Conservation (phyloP, 176 grass and related monocot genomes). For the Coix lacrymajobi region DNA sequence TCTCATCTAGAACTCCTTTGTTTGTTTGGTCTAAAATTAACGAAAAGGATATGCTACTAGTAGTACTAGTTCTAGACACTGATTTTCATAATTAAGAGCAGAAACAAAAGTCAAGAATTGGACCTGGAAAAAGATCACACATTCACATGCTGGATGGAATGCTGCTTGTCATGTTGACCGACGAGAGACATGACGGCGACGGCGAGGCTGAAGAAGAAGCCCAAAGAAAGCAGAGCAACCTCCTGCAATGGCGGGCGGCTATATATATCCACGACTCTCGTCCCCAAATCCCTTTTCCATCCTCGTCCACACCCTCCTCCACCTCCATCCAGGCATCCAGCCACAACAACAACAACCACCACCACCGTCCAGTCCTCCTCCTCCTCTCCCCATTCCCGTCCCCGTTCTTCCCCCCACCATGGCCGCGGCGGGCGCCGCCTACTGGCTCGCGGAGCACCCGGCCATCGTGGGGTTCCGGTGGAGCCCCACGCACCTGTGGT, state of each 20-base stretch:
- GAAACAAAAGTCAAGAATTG: too few relatives aligned
- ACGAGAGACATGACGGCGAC: neutral
- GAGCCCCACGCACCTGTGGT: conserved; percentile 56
- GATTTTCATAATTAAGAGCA: too few relatives aligned
- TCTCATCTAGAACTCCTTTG: neutral
- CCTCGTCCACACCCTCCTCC: neutral
- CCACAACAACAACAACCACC: neutral
- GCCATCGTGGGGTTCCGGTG: conserved; percentile 85
- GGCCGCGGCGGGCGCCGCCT: conserved; percentile 19
- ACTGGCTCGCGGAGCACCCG: conserved; percentile 92
- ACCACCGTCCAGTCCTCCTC: neutral
- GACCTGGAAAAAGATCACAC: neutral
- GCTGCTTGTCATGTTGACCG: conserved; percentile 10
- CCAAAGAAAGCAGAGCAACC: neutral
- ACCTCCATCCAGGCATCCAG: neutral
- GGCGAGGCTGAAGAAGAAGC: neutral
- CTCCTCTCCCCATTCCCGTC: neutral
- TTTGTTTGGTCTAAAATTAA: neutral
- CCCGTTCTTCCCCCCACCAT: neutral
- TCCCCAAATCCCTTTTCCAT: conserved; percentile 19
- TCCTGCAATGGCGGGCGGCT: neutral
- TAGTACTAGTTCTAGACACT: neutral
- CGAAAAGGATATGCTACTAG: neutral
- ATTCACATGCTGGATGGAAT: neutral
- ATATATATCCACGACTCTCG: conserved; percentile 7